Evolutionary conservation across 495 filamentous ascomycete species (phyloP).

Genomic region (Trichoderma orchidacearum): DNA sequence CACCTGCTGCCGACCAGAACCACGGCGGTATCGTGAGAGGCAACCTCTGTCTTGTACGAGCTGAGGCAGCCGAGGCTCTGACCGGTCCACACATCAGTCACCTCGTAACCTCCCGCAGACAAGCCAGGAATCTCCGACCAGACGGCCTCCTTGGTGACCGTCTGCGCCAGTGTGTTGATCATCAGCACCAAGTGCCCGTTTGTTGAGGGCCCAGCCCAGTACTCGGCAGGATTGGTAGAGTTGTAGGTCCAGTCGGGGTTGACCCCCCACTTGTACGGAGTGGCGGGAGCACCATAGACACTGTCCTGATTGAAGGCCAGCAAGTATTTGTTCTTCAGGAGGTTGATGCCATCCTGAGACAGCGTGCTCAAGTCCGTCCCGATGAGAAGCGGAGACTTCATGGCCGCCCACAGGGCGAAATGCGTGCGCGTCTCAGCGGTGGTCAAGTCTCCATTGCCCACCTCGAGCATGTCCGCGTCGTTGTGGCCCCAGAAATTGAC

Average conservation of each 20-base stretch:
- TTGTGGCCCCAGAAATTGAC: constrained; percentile 41
- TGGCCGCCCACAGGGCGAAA: constrained; percentile 22
- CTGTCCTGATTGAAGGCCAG: constrained; percentile 52
- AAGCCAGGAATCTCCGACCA: background rate
- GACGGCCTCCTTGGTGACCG: background rate
- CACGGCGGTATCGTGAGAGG: background rate
- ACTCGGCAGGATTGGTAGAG: constrained; percentile 42
- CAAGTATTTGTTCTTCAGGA: constrained; percentile 45
- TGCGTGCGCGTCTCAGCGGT: constrained; percentile 27
- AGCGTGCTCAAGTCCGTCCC: constrained; percentile 30
- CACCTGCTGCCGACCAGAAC: background rate
- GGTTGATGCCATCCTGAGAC: constrained; percentile 24
- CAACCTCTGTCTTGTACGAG: background rate
- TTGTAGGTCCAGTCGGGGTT: constrained; percentile 51
- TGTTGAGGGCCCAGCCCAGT: constrained; percentile 39
- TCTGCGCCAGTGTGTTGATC: constrained; percentile 29
- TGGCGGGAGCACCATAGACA: constrained; percentile 33
- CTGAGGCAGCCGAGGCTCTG: constrained; percentile 31
- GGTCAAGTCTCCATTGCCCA: constrained; percentile 48
- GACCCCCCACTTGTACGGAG: constrained; percentile 53
- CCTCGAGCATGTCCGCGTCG: constrained; percentile 58
- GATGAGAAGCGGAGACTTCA: constrained; percentile 21
- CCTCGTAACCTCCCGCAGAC: constrained; percentile 20
- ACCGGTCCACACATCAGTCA: constrained; percentile 41
- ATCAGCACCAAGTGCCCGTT: constrained; percentile 35